Evolutionary conservation across 2,329 filamentous ascomycete genomes (phyloP).

Genomic region (Xylariaceae sp.): DNA sequence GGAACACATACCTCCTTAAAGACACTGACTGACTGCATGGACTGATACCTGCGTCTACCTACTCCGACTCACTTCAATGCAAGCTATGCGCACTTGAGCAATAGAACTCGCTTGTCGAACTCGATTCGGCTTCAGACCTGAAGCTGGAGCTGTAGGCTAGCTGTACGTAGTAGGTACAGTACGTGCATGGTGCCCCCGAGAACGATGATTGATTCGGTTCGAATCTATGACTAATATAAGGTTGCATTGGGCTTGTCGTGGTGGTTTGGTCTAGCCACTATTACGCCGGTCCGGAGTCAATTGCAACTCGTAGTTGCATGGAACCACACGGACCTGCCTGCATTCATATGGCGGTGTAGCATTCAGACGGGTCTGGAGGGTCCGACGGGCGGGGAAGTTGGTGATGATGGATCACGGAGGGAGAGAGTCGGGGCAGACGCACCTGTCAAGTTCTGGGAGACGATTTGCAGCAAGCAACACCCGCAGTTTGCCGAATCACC

Average conservation of each 20-base stretch:
- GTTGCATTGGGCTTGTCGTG: constrained; percentile 19
- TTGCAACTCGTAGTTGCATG: constrained; percentile 10
- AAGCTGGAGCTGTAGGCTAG: neutral
- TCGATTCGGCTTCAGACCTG: constrained; percentile 1
- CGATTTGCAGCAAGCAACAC: constrained; percentile 5
- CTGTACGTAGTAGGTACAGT: neutral
- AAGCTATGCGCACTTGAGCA: constrained; percentile 1
- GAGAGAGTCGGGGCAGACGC: neutral
- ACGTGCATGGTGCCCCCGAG: neutral
- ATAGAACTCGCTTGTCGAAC: constrained; percentile 2
- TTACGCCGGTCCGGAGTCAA: constrained; percentile 17
- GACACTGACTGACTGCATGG: neutral
- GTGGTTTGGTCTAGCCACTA: constrained; percentile 15
- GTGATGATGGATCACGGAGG: neutral
- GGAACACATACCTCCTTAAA: neutral
- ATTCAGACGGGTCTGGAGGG: constrained; percentile 6
- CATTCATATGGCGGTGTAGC: constrained; percentile 18
- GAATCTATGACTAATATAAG: constrained; percentile 9
- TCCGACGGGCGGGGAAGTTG: neutral
- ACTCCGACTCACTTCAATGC: neutral
- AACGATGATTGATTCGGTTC: constrained; percentile 4
- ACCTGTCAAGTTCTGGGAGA: neutral
- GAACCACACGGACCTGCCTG: constrained; percentile 15
- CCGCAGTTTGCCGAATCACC: constrained; percentile 7
- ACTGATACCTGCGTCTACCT: too few relatives aligned